Evolutionary conservation across 2,329 filamentous ascomycete species (phyloP), one percentile per base, ranked within the genome.

Genomic region (Diaporthe batatas): DNA sequence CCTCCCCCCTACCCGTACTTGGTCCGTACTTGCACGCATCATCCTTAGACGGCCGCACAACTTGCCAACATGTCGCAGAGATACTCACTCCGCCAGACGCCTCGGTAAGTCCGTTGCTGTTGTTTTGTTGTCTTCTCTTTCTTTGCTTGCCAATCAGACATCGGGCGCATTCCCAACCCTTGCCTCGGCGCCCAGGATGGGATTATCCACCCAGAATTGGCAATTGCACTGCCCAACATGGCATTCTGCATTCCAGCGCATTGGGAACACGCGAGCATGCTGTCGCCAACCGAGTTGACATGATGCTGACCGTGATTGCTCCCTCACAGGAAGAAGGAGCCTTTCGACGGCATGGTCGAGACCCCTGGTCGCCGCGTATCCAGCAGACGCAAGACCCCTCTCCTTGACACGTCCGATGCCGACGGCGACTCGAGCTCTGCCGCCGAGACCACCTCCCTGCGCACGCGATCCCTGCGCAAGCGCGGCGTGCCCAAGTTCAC

Each of bases 271-370:
- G 42, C 42, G 36, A 36, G 21, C 12, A 34, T 34, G 18, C 25
- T 49, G 59, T 44, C 42, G 29, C 42, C 25, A 34, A 49, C n/a
- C 7, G 42, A 5, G 10, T 6, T 51, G 49, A 39, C 25, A 39
- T 51, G 18, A 25, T 36, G 47, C 64, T 67, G 49, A 71, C 14
- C 21, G 14, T n/a, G 23, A 7, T 11, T 47, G 32, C 21, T 16
- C 12, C 4, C 18, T 44, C 32, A 68, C 70, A 91, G 89, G 76
- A 91, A 91, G 81, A 90, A 89, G 81, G 88, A 90, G 79, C 86
- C 89, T 72, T 90, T 89, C 77, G 85, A 89, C 47, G 89, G 89
- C 77, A 89, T 91, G 88, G 82, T 91, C 74, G 88, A 90, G 80
- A 91, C 88, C 11, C 88, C 88, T 34, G 77, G 81, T 54, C 86